Evolutionary conservation across 352 stramenopile genomes (phyloP).

Genomic region (Pythium grandisporangium): DNA sequence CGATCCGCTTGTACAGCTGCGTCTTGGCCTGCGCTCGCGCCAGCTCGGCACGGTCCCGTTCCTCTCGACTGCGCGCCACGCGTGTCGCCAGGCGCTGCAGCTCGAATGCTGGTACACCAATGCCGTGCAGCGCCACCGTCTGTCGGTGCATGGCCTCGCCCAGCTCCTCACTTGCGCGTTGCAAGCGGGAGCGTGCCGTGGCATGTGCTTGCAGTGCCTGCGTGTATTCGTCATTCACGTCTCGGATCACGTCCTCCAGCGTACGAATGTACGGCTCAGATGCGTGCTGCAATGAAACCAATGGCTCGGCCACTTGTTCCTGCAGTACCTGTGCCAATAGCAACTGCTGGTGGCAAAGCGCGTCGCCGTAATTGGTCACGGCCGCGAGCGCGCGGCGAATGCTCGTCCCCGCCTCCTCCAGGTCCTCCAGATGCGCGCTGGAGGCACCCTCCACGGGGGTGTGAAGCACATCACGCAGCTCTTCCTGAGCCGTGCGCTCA

Average conservation of each 20-base stretch:
- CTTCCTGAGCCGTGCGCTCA: conserved; percentile 47
- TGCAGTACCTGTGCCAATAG: conserved; percentile 70
- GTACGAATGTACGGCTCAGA: conserved; percentile 76
- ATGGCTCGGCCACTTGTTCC: conserved; percentile 69
- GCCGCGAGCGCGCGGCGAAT: conserved; percentile 50
- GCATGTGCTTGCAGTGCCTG: conserved; percentile 25
- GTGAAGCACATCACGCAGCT: conserved; percentile 43
- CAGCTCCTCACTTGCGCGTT: conserved; percentile 33
- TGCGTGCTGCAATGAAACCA: conserved; percentile 67
- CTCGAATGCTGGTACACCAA: conserved; percentile 77
- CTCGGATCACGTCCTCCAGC: conserved; percentile 64
- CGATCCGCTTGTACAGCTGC: conserved; percentile 71
- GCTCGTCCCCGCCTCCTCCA: conserved; percentile 64
- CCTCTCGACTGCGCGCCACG: conserved; percentile 51
- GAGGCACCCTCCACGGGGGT: conserved; percentile 13
- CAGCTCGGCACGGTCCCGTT: conserved; percentile 47
- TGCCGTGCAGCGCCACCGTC: conserved; percentile 57
- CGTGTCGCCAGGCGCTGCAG: conserved; percentile 56
- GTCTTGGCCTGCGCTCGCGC: conserved; percentile 56
- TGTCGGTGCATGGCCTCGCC: conserved; percentile 49
- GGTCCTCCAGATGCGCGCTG: conserved; percentile 26
- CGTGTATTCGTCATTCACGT: conserved; percentile 65
- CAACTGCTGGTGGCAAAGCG: conserved; percentile 54
- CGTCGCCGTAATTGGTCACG: conserved; percentile 51
- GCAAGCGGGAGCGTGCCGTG: conserved; percentile 22